These are phyloP conservation scores for Heracleum sosnowskyi DNA, from an alignment of 129 eudicot genomes.

Conservation along the genomic window DNA sequence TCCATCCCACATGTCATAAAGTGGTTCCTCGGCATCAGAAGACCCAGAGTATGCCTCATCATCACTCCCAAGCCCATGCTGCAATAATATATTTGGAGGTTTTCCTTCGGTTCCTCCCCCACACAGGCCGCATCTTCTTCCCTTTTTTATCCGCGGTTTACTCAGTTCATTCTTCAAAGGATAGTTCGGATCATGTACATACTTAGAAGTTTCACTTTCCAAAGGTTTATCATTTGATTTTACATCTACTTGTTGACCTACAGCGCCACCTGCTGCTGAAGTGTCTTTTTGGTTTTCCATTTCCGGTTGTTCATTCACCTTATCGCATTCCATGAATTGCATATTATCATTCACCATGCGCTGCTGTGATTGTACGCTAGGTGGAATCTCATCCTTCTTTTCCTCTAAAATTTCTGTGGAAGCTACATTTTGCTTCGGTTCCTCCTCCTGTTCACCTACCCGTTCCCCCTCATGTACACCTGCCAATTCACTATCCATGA, in stretches of 20 bases:
- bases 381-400: slow-evolving; percentile 26
- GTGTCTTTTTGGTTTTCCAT: slow-evolving; percentile 20
- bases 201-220: slow-evolving; percentile 27
- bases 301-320: slow-evolving; percentile 20
- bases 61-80: slow-evolving; percentile 76
- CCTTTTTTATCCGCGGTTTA: slow-evolving; percentile 54
- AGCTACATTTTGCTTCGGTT: slow-evolving; percentile 21
- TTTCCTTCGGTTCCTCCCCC: slow-evolving; percentile 91
- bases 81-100: slow-evolving; percentile 69
- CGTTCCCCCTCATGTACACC: not conserved
- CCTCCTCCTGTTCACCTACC: slow-evolving; percentile 17
- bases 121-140: slow-evolving; percentile 92
- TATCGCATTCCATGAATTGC: slow-evolving; percentile 26
- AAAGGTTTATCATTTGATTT: slow-evolving; percentile 22
- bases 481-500: not conserved
- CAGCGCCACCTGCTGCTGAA: slow-evolving; percentile 21
- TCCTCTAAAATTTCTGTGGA: slow-evolving; percentile 23
- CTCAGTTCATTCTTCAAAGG: slow-evolving; percentile 25
- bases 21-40: slow-evolving; percentile 74
- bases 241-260: slow-evolving; percentile 21
- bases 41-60: slow-evolving; percentile 83
- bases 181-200: slow-evolving; percentile 19
- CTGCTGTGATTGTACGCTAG: slow-evolving; percentile 28
- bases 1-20: slow-evolving; percentile 88
- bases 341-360: slow-evolving; percentile 18